Evolutionary conservation across 2,329 filamentous ascomycete genomes (phyloP), one percentile per base, ranked within the genome.

Genomic region (Apiospora sp.): DNA sequence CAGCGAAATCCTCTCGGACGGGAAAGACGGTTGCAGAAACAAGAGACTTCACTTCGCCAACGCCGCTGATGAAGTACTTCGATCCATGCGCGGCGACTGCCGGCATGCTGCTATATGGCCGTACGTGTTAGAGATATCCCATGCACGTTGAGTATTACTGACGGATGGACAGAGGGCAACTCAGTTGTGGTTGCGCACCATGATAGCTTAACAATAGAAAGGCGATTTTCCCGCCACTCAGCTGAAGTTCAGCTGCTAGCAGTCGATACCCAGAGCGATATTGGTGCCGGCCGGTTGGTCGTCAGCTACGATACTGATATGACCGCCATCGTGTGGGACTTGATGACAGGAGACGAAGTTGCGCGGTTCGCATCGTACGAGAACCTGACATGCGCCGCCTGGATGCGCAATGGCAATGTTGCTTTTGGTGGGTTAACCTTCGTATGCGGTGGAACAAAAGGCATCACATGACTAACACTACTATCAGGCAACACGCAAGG

Each of bases 321-420:
- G 82, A 98, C 94, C 0, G 94, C 95, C 4, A 98, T 98, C 80
- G 94, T 98, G 10, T 99, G 96, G 96, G 96, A 99, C 83, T 87
- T 98, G 74, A 91, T 97, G 84, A 97, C 94, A 0, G 96, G 96
- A 68, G 92, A 95, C 73, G 95, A 98, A 82, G 89, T 98, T 73
- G 92, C 96, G 51, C 90, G 95, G n/a, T 98, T 98, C 84, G 92
- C 92, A 34, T 96, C 95, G 0, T 98, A 97, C 79, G 94, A 97
- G 79, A 90, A 93, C 76, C 88, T 98, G 75, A 92, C 92, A 30
- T 92, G 94, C 43, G 96, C 95, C 49, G 88, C 93, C 16, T 99
- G 96, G 94, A 98, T 99, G 95, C 90, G 92, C 64, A 98, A 98
- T 84, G 96, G 96, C 71, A 97, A 98, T 84, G 92, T 99, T 76